A percentile compares a stretch with the other conserved stretches of the same genome.
phyloP scores from a whole-genome alignment of 2,329 filamentous ascomycete genomes.

The Nothophoma quercina region DNA sequence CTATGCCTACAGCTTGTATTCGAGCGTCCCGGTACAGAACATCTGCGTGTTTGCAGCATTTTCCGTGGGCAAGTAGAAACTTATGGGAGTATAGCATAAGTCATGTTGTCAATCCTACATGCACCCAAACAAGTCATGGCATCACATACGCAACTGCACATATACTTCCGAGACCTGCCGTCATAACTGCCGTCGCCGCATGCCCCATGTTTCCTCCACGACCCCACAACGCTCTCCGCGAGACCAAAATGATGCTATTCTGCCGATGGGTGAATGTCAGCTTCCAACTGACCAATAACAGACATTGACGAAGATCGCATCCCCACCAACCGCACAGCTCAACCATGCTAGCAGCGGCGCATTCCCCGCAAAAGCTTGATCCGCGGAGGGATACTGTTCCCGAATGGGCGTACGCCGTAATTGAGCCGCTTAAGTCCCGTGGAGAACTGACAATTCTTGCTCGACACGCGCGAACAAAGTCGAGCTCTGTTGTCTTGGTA shows the following conservation, averaged over 20 bases:
- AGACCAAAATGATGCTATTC: not conserved
- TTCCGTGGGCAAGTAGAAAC: too few species aligned
- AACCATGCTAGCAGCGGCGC: conserved; percentile 4
- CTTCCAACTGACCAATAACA: conserved; percentile 6
- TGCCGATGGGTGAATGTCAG: conserved; percentile 15
- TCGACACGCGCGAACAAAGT: not conserved
- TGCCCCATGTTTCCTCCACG: conserved; percentile 1
- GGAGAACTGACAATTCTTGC: conserved; percentile 8
- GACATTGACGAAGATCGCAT: not conserved
- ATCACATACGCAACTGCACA: not conserved
- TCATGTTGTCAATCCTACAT: not conserved
- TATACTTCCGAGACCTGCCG: not conserved
- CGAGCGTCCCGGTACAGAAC: too few species aligned
- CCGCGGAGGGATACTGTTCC: not conserved
- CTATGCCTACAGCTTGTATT: not conserved
- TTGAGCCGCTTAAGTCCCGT: not conserved
- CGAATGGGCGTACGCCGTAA: conserved; percentile 6
- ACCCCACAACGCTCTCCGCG: conserved; percentile 8
- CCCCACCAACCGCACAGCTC: conserved; percentile 1
- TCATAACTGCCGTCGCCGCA: conserved; percentile 12
- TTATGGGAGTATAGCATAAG: not conserved
- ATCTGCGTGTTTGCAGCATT: too few species aligned
- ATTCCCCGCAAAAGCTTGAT: conserved; percentile 15
- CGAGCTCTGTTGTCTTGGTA: not conserved
- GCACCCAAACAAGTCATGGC: not conserved